Base-by-base conservation (phyloP, 495 filamentous ascomycete genomes). In the Annulohypoxylon stygium region DNA sequence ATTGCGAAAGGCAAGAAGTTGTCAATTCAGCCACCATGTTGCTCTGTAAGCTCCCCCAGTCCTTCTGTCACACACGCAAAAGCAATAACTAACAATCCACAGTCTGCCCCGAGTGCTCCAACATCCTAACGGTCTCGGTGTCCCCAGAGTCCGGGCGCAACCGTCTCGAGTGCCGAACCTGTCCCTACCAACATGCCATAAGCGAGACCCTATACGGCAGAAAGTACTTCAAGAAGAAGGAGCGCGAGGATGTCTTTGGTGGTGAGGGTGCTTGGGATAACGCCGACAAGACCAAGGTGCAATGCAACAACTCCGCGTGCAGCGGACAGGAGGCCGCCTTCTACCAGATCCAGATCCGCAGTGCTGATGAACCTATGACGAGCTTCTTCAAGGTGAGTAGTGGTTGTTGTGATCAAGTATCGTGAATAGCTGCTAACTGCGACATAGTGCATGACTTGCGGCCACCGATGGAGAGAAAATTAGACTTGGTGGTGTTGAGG, bases 351-450 rank as follows among this genome's bases (percentile, higher is more conserved):
- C 96, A 99, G 87, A 98, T 97, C 83, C 90, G 96, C 66, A 97
- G 93, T 84, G 96, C 97, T 45, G 96, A 99, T 83, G 96, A 99
- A 86, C 96, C 96, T 60, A 97, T 97, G 94, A 99, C 96, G 54
- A 93, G 88, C 45, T 98, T 99, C 81, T 95, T 91, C 80, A 94
- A 93, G 92, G 93, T 95, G 71, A 60, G 85, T 65, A n/a, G 11
- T 43, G 4, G 61, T 2, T n/a, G 33, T 57, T 20, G 16, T 4
- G 48, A 47, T 12, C 12, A 7, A 6, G 25, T 30, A 30, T 25
- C 7, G 2, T 26, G 43, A 36, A 48, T 26, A 48, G 36, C 41
- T 59, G 74, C 74, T 80, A 65, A 82, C 53, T 33, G 6, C 7
- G 14, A 61, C 39, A 65, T 61, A 90, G 88, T 90, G 88, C 70